Evolutionary conservation across 208 protist genomes (phyloP).

Genomic region (Wallacemonas sp.): DNA sequence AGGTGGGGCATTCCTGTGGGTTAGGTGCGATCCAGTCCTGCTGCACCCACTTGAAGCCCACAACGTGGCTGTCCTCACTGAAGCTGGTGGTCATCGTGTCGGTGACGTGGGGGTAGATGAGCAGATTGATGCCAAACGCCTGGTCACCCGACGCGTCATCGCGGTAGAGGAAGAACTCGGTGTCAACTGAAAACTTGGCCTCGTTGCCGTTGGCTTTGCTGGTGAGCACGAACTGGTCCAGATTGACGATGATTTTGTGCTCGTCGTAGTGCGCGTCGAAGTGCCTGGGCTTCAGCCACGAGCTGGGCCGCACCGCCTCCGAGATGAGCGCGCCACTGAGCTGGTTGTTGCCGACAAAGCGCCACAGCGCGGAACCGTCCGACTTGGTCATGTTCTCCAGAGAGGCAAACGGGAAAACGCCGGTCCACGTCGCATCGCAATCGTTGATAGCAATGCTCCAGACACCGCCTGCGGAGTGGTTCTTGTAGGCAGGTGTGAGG

Average conservation of each 20-base stretch:
- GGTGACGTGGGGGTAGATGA: constrained; percentile 69
- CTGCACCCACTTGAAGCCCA: constrained; percentile 75
- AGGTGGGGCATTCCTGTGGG: constrained; percentile 63
- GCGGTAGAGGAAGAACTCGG: constrained; percentile 69
- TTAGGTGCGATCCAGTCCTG: constrained; percentile 61
- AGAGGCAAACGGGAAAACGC: constrained; percentile 57
- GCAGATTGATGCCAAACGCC: constrained; percentile 83
- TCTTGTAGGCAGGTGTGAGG: constrained; percentile 59
- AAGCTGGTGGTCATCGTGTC: constrained; percentile 56
- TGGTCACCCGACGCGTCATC: constrained; percentile 45
- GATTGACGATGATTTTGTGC: constrained; percentile 63
- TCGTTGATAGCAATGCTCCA: constrained; percentile 79
- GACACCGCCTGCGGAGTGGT: constrained; percentile 19
- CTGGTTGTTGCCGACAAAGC: constrained; percentile 45
- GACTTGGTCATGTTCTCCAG: constrained; percentile 39
- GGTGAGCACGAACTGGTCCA: constrained; percentile 57
- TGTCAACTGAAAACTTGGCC: constrained; percentile 55
- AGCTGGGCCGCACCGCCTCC: constrained; percentile 63
- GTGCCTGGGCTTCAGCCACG: constrained; percentile 52
- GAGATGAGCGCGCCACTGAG: constrained; percentile 69
- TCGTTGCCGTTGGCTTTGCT: constrained; percentile 28
- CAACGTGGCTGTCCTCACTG: constrained; percentile 64
- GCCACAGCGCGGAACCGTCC: constrained; percentile 50
- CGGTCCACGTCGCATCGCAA: constrained; percentile 82
- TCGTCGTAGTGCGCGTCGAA: constrained; percentile 48